Evolutionary conservation across 805 yeast species (phyloP), one percentile per base, ranked within the genome.

Genomic region (Saccharomycodes ludwigii): DNA sequence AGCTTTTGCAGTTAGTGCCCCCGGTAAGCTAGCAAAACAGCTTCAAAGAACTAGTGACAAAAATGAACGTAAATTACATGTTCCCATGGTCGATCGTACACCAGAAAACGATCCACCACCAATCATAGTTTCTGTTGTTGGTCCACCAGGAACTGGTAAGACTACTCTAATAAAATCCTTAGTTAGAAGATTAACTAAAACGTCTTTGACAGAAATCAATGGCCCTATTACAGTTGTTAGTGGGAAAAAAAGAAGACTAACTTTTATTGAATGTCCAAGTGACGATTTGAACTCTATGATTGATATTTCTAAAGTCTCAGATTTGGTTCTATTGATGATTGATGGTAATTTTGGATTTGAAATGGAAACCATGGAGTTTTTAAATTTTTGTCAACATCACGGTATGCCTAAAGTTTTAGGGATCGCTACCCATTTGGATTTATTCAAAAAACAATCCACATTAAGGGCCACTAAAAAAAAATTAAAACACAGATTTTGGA

Each of bases 291-390:
- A 84, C 54, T 77, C 95, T 6, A 91, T 93, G 97, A 74, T 86
- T 26, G 99, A 91, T 59, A 73, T 91, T 23, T 95, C 97, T 18
- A 91, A 91, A 49, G 75, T 86, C 35, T 95, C 97, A 0, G 99
- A 91, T 56, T 65, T 91, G 39, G 94, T 93, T 7, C 64, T 91
- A 30, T 54, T 91, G 38, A 60, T 91, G 68, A 74, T 91, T 37
- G 99, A 91, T 61, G 97, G 98, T 37, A 91, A 91, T 54, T 91
- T 84, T 53, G 99, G 99, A 6, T 74, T 91, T 37, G 99, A 91
- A 63, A 91, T 91, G 99, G 99, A 91, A 58, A 91, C 98, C 6
- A 93, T 91, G 97, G 99, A 91, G 58, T 91, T 91, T 50, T 65
- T 91, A 40, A 93, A 91, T 49, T 71, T 91, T 42, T 93, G 95